phyloP scores from a whole-genome alignment of 768 basidiomycete genomes.

The Hericium coralloides region DNA sequence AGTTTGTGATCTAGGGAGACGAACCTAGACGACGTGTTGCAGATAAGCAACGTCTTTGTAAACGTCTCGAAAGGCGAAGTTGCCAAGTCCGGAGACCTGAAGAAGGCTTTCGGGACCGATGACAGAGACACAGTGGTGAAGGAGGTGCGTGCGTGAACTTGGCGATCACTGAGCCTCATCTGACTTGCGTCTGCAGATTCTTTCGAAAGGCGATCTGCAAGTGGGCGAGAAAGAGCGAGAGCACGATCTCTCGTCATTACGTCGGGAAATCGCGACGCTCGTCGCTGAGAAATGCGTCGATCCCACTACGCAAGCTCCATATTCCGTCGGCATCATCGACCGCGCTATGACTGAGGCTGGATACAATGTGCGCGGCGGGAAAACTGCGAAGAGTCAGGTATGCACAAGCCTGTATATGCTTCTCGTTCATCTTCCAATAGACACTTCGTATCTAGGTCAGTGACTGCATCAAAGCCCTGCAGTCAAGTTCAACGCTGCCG shows the following conservation, averaged over 20 bases:
- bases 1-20: constrained; percentile 54
- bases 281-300: constrained; percentile 96
- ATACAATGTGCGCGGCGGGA: constrained; percentile 80
- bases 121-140: constrained; percentile 66
- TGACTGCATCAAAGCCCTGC: constrained; percentile 79
- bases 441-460: constrained; percentile 52
- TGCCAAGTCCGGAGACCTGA: constrained; percentile 80
- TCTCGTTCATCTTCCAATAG: not conserved
- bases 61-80: constrained; percentile 97
- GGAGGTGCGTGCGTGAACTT: constrained; percentile 43
- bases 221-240: constrained; percentile 93
- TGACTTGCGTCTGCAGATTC: constrained; percentile 45
- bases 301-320: constrained; percentile 79
- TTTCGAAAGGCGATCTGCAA: constrained; percentile 94
- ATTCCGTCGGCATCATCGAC: constrained; percentile 93
- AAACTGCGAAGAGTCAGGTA: constrained; percentile 93
- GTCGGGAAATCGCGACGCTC: constrained; percentile 85
- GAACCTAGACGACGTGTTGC: constrained; percentile 89
- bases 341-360: constrained; percentile 96
- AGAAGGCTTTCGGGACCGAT: constrained; percentile 83
- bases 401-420: not conserved
- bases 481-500: constrained; percentile 76
- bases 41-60: constrained; percentile 91
- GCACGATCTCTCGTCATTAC: constrained; percentile 75
- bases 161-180: not conserved